Conservation (phyloP, 352 stramenopile species). For the Globisporangium abappressorium region DNA sequence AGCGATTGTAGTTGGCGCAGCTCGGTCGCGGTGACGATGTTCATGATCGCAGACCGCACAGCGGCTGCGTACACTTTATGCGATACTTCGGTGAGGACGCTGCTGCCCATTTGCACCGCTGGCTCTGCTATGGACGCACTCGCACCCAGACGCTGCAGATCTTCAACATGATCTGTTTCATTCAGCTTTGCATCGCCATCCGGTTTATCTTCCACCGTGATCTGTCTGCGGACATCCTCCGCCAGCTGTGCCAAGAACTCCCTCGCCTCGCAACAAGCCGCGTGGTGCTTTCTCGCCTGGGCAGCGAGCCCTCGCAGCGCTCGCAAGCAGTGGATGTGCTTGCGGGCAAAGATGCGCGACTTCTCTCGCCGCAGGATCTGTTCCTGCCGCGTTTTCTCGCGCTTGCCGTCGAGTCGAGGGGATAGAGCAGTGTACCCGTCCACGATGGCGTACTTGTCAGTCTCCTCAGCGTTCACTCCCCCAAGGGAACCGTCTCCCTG, state of each 20-base stretch:
- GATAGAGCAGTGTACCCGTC: conserved; percentile 9
- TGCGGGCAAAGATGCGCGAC: conserved; percentile 18
- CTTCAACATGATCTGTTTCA: not conserved
- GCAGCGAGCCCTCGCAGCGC: conserved; percentile 7
- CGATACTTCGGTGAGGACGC: conserved; percentile 9
- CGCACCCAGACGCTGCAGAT: not conserved
- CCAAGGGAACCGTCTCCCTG: conserved; percentile 13
- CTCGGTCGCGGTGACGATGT: conserved; percentile 12
- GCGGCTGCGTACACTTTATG: conserved; percentile 20
- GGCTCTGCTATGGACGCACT: conserved; percentile 4
- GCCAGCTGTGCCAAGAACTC: conserved; percentile 3
- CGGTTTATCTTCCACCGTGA: not conserved
- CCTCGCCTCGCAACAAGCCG: conserved; percentile 5
- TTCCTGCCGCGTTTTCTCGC: conserved; percentile 9
- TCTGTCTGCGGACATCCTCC: not conserved
- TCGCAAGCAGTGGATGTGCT: conserved; percentile 17
- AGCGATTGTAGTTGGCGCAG: conserved; percentile 34
- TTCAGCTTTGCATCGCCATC: not conserved
- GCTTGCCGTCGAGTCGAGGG: not conserved
- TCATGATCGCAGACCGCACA: conserved; percentile 22
- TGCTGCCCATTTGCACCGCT: not conserved
- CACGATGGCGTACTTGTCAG: not conserved
- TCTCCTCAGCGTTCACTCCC: not conserved
- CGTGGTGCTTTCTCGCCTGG: conserved; percentile 13
- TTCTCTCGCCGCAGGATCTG: conserved; percentile 13